Percentiles rank a stretch among this genome's conserved stretches.
Conservation (phyloP, 2,329 filamentous ascomycete genomes). For the Meredithiella fracta region DNA sequence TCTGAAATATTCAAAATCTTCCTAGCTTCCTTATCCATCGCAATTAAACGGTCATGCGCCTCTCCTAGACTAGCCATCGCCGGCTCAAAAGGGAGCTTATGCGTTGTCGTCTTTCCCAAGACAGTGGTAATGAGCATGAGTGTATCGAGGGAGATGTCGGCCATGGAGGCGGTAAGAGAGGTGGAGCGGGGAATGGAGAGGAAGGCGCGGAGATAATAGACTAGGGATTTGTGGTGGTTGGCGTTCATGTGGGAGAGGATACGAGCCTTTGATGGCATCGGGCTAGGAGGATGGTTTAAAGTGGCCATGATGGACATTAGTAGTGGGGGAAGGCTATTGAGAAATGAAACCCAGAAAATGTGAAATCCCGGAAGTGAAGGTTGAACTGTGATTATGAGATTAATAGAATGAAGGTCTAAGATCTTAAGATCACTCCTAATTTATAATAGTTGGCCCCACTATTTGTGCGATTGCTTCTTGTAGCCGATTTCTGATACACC, state of each 20-base stretch:
- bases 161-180: background rate
- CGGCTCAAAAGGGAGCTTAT: constrained; percentile 49
- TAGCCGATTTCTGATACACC: too few species aligned
- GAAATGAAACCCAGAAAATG: background rate
- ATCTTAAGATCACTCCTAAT: too few species aligned
- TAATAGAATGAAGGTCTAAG: too few species aligned
- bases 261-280: constrained; percentile 21
- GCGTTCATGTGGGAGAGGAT: constrained; percentile 71
- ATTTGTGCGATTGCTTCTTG: too few species aligned
- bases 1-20: constrained; percentile 41
- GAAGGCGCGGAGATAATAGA: constrained; percentile 36
- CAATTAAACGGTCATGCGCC: constrained; percentile 51
- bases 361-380: too few species aligned
- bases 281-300: constrained; percentile 7
- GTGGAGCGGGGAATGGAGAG: background rate
- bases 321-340: background rate
- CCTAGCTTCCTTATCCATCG: constrained; percentile 46
- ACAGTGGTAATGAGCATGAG: constrained; percentile 44
- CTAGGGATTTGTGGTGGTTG: constrained; percentile 60
- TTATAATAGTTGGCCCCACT: too few species aligned
- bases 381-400: too few species aligned
- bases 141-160: constrained; percentile 26
- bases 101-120: constrained; percentile 19
- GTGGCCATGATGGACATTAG: background rate
- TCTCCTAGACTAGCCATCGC: constrained; percentile 53